These are phyloP conservation scores for Nitzschia putrida DNA, from an alignment of 108 stramenopile species.

Conservation along the genomic window DNA sequence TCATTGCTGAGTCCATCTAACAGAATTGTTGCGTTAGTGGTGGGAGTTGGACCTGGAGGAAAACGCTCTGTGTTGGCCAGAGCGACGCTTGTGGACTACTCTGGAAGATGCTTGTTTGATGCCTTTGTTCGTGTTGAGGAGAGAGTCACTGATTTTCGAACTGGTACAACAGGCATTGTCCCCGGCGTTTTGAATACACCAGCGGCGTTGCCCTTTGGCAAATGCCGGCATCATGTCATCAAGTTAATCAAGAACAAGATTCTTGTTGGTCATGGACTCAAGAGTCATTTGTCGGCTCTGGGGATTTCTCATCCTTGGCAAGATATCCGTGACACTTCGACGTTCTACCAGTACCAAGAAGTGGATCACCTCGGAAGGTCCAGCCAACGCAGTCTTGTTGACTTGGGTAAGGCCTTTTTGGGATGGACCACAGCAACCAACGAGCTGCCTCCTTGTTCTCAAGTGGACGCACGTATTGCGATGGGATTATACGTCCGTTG, in stretches of 20 bases:
- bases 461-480: constrained; percentile 68
- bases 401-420: constrained; percentile 36
- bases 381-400: constrained; percentile 35
- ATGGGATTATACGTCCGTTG: constrained; percentile 67
- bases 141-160: constrained; percentile 84
- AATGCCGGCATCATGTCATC: constrained; percentile 67
- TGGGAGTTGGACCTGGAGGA: constrained; percentile 74
- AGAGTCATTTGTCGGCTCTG: constrained; percentile 84
- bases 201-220: constrained; percentile 67
- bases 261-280: constrained; percentile 92
- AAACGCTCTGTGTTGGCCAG: constrained; percentile 67
- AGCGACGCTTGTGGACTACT: constrained; percentile 64
- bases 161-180: constrained; percentile 47
- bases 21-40: constrained; percentile 52
- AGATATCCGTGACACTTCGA: constrained; percentile 84
- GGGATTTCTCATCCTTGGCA: constrained; percentile 72
- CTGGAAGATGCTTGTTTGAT: constrained; percentile 60
- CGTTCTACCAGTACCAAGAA: constrained; percentile 73
- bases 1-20: too few species aligned
- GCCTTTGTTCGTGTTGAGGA: constrained; percentile 60
- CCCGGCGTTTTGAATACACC: constrained; percentile 13
- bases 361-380: constrained; percentile 55
- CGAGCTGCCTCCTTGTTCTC: constrained; percentile 46
- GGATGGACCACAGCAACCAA: constrained; percentile 28
- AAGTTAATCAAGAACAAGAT: constrained; percentile 70